Evolutionary conservation across 1,139 yeast genomes (phyloP).

Genomic region (Pneumocystis murina): DNA sequence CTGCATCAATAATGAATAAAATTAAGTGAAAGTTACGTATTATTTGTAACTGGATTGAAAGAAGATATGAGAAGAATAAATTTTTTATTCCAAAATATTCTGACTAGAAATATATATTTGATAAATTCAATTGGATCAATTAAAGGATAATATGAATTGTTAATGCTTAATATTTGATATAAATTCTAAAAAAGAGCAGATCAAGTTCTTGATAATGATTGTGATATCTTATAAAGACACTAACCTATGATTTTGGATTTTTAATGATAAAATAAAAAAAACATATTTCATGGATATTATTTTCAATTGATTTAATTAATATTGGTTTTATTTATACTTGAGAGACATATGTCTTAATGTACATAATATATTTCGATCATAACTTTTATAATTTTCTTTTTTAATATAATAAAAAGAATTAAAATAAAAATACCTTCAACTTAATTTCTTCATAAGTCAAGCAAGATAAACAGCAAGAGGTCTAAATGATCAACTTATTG

Average conservation of each 20-base stretch:
- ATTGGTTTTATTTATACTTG: background rate
- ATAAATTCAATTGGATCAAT: background rate
- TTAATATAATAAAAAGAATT: background rate
- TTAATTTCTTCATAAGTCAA: background rate
- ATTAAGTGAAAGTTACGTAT: background rate
- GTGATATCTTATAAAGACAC: background rate
- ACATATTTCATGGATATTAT: background rate
- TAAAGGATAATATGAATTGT: background rate
- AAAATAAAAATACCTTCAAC: background rate
- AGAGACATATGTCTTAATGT: too few relatives aligned
- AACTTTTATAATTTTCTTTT: background rate
- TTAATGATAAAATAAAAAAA: background rate
- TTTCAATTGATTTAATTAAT: background rate
- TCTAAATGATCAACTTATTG: background rate
- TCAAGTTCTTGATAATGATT: background rate
- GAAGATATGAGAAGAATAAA: background rate
- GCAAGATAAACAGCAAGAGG: background rate
- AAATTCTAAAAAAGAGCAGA: background rate
- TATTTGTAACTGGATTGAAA: background rate
- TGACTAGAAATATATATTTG: background rate
- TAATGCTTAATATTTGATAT: background rate
- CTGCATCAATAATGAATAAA: background rate
- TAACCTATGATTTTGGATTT: background rate
- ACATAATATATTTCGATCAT: background rate
- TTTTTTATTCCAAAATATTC: background rate